Evolutionary conservation across 108 stramenopile genomes (phyloP), one percentile per base, ranked within the genome.

Genomic region (Aurantiochytrium sp.): DNA sequence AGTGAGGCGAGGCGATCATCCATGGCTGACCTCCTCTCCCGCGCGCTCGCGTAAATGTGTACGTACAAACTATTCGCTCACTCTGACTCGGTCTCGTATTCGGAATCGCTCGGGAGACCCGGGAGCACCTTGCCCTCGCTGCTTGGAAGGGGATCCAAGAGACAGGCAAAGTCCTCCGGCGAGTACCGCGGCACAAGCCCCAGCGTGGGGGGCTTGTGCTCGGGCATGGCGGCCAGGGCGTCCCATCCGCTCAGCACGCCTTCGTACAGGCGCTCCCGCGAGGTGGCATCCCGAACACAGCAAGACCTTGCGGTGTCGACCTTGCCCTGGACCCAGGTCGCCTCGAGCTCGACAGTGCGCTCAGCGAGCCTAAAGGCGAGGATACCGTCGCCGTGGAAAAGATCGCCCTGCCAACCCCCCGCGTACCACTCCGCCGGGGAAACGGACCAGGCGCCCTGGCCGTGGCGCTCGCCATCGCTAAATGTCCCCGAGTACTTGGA

Each of bases 391-490:
- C 73, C 73, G 24, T 81, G n/a, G 1, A 41, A 48, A 21, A 48
- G 10, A 24, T 81, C 45, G 12, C 32, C 21, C 2, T 81, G 50
- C 73, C 73, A 81, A 12, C 73, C 2, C 30, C 73, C 73, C 12
- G 17, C 36, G 45, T 48, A 81, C 73, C 73, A 81, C 39, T 81
- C 73, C 2, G 45, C 6, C 0, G 39, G 39, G 17, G 39, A 48
- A n/a, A 48, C 45, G 12, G 73, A 81, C 73, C 73, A 81, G 12
- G 45, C 73, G 73, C 73, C 73, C 30, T 81, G 73, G 2, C 45
- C 73, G 32, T 81, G 73, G 12, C 73, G 39, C 73, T 48, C 27
- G 12, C 73, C 73, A 22, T 81, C 45, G 3, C n/a, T 48, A 41
- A 41, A 81, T 6, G 45, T 48, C 6, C 73, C 73, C 39, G 42